phyloP scores from a whole-genome alignment of 495 filamentous ascomycete species.

The Paragyromitra xinjiangensis region DNA sequence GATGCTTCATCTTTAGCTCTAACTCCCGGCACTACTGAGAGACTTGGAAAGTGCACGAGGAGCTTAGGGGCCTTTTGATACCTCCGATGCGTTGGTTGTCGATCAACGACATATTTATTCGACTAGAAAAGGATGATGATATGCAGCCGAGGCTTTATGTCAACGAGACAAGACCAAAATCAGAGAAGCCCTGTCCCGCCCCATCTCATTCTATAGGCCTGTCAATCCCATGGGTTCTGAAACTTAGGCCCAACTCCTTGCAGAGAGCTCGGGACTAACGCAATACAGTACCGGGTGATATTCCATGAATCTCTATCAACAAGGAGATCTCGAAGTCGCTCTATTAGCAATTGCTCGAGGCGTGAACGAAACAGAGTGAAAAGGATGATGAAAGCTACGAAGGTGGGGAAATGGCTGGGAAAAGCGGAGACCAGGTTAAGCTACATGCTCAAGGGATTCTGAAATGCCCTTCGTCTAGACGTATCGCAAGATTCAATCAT shows the following conservation, averaged over 20 bases:
- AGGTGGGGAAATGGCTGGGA: background rate
- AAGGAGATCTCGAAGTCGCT: background rate
- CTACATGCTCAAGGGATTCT: background rate
- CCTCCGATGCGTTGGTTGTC: too few species aligned
- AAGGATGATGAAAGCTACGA: background rate
- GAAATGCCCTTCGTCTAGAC: background rate
- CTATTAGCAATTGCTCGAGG: background rate
- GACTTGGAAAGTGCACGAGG: background rate
- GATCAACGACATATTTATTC: too few species aligned
- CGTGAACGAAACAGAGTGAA: background rate
- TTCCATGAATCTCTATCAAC: background rate
- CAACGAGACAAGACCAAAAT: background rate
- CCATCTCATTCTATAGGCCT: background rate
- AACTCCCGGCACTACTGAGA: background rate
- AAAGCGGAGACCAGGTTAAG: background rate
- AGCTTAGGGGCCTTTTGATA: too few species aligned
- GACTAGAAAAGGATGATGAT: background rate
- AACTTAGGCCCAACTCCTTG: background rate
- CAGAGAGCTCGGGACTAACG: background rate
- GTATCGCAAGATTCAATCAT: too few species aligned
- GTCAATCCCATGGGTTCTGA: too few species aligned
- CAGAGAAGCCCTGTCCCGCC: background rate
- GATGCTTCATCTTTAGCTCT: background rate
- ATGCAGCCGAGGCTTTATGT: background rate
- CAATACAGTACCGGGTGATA: slow-evolving; percentile 1